Evolutionary conservation across 1,284 basidiomycete genomes (phyloP).

Genomic region (Apiotrichum akiyoshidainum): DNA sequence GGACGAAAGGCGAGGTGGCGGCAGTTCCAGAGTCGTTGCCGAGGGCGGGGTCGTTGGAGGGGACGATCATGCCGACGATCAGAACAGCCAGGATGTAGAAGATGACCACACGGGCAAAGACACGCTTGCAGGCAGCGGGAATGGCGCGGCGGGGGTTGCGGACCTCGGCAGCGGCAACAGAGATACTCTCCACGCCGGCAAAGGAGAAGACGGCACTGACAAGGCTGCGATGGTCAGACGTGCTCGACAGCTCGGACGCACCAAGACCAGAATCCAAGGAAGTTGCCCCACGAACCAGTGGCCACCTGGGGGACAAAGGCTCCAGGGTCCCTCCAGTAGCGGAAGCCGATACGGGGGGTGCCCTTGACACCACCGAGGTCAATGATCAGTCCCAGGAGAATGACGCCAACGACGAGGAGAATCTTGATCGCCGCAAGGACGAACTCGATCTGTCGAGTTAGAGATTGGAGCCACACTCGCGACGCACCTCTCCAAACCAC

Average conservation of each 20-base stretch:
- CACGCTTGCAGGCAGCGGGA: conserved; percentile 24
- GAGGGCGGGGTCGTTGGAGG: conserved; percentile 18
- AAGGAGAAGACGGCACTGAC: conserved; percentile 32
- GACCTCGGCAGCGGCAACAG: conserved; percentile 41
- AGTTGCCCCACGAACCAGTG: conserved; percentile 19
- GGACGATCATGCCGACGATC: conserved; percentile 69
- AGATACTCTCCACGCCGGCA: conserved; percentile 23
- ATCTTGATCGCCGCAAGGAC: conserved; percentile 68
- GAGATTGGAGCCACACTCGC: too few species aligned
- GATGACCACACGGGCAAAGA: conserved; percentile 26
- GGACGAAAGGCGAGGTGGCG: conserved; percentile 65
- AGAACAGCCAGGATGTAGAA: conserved; percentile 59
- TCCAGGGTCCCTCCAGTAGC: conserved; percentile 67
- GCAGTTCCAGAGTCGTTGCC: conserved; percentile 55
- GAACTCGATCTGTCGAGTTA: conserved; percentile 57
- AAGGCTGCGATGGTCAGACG: too few species aligned
- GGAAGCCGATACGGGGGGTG: conserved; percentile 53
- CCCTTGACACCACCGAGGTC: conserved; percentile 51
- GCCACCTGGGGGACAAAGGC: conserved; percentile 50
- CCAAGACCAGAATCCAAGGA: conserved; percentile 29
- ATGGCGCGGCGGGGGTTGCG: conserved; percentile 33
- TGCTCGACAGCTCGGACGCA: background rate
- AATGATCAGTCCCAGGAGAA: conserved; percentile 62
- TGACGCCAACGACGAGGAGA: conserved; percentile 59
- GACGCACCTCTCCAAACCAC: conserved; percentile 22